phyloP scores from a whole-genome alignment of 1,284 basidiomycete species.

The Serendipita sp. region DNA sequence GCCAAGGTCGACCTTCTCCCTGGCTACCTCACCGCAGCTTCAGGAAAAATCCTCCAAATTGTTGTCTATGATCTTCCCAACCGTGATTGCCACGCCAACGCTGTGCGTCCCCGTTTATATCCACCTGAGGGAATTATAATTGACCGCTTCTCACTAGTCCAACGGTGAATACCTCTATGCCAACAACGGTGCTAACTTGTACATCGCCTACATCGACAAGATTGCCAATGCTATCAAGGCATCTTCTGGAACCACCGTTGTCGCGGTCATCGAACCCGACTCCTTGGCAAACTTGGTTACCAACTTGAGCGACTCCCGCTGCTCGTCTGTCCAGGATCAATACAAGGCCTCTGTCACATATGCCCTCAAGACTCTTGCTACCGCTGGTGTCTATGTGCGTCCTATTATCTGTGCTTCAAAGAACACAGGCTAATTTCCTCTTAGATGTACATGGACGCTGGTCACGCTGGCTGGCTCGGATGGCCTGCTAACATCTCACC shows the following conservation, averaged over 20 bases:
- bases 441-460: slow-evolving; percentile 28
- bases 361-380: slow-evolving; percentile 39
- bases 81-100: slow-evolving; percentile 48
- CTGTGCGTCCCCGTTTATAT: slow-evolving; percentile 32
- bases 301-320: slow-evolving; percentile 44
- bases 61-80: slow-evolving; percentile 48
- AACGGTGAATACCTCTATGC: background rate
- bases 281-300: slow-evolving; percentile 48
- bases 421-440: background rate
- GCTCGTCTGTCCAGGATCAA: slow-evolving; percentile 34
- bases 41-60: slow-evolving; percentile 39
- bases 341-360: slow-evolving; percentile 35
- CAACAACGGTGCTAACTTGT: slow-evolving; percentile 32
- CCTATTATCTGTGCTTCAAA: slow-evolving; percentile 21
- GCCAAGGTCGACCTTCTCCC: slow-evolving; percentile 29
- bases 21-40: slow-evolving; percentile 38
- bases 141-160: slow-evolving; percentile 15
- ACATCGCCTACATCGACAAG: slow-evolving; percentile 46
- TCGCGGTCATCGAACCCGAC: slow-evolving; percentile 51
- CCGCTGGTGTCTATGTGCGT: slow-evolving; percentile 43
- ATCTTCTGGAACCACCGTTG: slow-evolving; percentile 44
- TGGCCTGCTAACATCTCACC: slow-evolving; percentile 49
- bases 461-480: slow-evolving; percentile 53
- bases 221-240: slow-evolving; percentile 42
- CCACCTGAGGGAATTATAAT: slow-evolving; percentile 45